Percentiles rank a stretch among this genome's conserved stretches.
Conservation (phyloP, 345 rosid genomes). For the Pistacia vera region DNA sequence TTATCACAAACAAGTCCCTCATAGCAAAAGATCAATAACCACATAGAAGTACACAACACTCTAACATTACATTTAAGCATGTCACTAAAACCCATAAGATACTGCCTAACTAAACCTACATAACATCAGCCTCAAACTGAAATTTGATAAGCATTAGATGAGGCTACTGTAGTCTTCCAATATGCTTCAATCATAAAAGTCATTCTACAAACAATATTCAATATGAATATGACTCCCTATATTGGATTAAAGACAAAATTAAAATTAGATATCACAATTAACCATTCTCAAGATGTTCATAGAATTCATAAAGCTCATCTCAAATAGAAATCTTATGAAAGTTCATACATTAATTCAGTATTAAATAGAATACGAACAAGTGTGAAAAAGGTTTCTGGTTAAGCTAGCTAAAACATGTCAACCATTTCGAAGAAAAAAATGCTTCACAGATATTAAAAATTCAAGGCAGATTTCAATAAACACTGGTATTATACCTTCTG, state of each 20-base stretch:
- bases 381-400: background rate
- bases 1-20: background rate
- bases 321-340: background rate
- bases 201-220: background rate
- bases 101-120: background rate
- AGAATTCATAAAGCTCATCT: background rate
- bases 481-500: conserved; percentile 54
- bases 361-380: background rate
- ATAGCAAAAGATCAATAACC: background rate
- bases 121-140: background rate
- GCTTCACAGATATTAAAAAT: conserved; percentile 1
- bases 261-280: background rate
- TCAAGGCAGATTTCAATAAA: background rate
- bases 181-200: background rate
- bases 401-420: background rate
- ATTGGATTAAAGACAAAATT: background rate
- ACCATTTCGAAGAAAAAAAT: background rate
- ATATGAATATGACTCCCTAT: background rate
- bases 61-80: background rate
- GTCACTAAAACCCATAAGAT: background rate
- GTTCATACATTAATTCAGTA: background rate
- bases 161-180: background rate
- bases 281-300: background rate
- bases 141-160: background rate
- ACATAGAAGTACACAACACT: background rate